Evolutionary conservation across 306 rosid genomes (phyloP), one percentile per base, ranked within the genome.

Genomic region (Ziziphus jujuba): DNA sequence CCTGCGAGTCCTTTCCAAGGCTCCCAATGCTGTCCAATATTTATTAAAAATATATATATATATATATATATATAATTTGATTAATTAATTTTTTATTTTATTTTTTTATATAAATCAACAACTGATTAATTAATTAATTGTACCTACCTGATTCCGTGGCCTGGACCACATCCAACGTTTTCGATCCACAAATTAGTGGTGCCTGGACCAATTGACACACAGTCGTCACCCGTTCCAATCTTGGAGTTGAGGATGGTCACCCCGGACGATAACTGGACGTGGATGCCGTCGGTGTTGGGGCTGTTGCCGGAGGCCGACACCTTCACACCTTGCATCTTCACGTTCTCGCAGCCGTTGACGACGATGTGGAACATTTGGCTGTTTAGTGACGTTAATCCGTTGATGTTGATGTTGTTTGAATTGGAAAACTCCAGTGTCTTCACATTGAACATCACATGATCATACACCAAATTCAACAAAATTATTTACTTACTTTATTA

Each of bases 1-100:
- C 83, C n/a, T 63, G 31, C 38, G 3, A 4, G 38, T 69, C 62
- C 60, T 59, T 70, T 16, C 68, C 83, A 1, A 79, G 71, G 65
- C 83, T 79, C 20, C 83, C 83, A 9, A 79, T 73, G 66, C 83
- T 78, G 69, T n/a, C n/a, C n/a, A n/a, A n/a, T n/a, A n/a, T n/a
- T n/a, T n/a, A n/a, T n/a, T n/a, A n/a, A n/a, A n/a, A n/a, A n/a
- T n/a, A n/a, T n/a, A n/a, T n/a, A n/a, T n/a, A n/a, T n/a, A n/a
- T n/a, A n/a, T n/a, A n/a, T n/a, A n/a, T n/a, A n/a, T n/a, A n/a
- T n/a, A n/a, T n/a, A n/a, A n/a, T n/a, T n/a, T n/a, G n/a, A n/a
- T n/a, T n/a, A n/a, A n/a, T n/a, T n/a, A n/a, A n/a, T n/a, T n/a
- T n/a, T 59, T 28, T 16, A 13, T 17, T 4, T 6, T 52, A 13